phyloP scores from a whole-genome alignment of 768 basidiomycete species.

The Tricholoma flavovirens region DNA sequence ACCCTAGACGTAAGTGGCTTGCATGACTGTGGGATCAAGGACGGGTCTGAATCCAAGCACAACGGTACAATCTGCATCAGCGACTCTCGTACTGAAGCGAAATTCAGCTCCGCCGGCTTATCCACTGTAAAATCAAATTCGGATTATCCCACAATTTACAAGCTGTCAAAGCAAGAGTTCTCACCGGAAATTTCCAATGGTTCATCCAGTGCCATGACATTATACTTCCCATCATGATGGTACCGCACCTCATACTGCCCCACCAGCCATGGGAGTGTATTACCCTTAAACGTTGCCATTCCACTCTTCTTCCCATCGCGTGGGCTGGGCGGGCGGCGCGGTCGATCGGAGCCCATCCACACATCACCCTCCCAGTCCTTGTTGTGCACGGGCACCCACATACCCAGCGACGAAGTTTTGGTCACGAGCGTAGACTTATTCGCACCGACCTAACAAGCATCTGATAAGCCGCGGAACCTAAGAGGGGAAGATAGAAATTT shows the following conservation, averaged over 20 bases:
- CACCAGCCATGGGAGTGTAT: constrained; percentile 78
- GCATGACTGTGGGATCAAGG: constrained; percentile 70
- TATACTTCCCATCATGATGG: constrained; percentile 97
- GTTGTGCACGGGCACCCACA: constrained; percentile 89
- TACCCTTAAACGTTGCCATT: constrained; percentile 65
- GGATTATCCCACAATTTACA: constrained; percentile 4
- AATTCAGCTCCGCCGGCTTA: constrained; percentile 57
- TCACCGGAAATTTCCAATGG: constrained; percentile 87
- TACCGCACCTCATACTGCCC: constrained; percentile 91
- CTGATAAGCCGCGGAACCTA: constrained; percentile 5
- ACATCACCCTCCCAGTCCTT: constrained; percentile 93
- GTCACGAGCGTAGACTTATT: constrained; percentile 83
- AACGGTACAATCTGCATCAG: constrained; percentile 77
- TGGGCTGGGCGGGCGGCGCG: constrained; percentile 28
- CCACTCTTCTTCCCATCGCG: constrained; percentile 49
- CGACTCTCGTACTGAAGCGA: constrained; percentile 55
- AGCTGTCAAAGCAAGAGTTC: constrained; percentile 19
- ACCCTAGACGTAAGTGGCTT: constrained; percentile 26
- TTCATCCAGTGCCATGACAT: constrained; percentile 82
- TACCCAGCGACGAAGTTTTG: constrained; percentile 75
- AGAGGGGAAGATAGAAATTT: constrained; percentile 5
- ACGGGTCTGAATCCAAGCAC: constrained; percentile 82
- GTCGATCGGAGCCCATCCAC: constrained; percentile 43
- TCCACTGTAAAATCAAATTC: constrained; percentile 45
- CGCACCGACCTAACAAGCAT: constrained; percentile 64